Evolutionary conservation across 2,329 filamentous ascomycete species (phyloP).

Genomic region (Verticillium zaregamsianum): DNA sequence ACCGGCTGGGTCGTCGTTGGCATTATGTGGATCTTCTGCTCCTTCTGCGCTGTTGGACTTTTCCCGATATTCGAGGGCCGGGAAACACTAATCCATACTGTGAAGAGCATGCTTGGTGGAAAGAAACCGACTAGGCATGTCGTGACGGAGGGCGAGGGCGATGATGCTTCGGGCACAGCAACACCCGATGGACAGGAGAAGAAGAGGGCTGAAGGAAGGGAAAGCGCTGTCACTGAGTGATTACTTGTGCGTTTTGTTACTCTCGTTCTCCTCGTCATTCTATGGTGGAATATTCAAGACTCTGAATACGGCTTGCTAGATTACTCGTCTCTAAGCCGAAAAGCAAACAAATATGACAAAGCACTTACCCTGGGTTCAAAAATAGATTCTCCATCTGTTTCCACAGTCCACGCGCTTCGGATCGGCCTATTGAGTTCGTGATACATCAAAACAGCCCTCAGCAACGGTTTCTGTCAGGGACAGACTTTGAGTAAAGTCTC

Average conservation of each 20-base stretch:
- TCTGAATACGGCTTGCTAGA: too few relatives aligned
- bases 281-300: too few relatives aligned
- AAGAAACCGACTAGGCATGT: conserved; percentile 20
- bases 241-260: background rate
- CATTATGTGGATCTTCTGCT: conserved; percentile 77
- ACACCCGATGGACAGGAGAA: conserved; percentile 5
- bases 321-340: too few relatives aligned
- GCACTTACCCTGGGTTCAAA: too few relatives aligned
- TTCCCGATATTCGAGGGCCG: conserved; percentile 77
- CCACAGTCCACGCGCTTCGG: too few relatives aligned
- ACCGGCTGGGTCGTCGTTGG: conserved; percentile 75
- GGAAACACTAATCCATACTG: conserved; percentile 38
- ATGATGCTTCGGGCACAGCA: conserved; percentile 3
- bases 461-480: too few relatives aligned
- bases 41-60: conserved; percentile 67
- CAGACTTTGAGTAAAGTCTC: too few relatives aligned
- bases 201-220: conserved; percentile 6
- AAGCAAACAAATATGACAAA: too few relatives aligned
- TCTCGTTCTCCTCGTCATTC: too few relatives aligned
- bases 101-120: conserved; percentile 53
- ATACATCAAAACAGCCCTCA: too few relatives aligned
- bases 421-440: too few relatives aligned
- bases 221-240: background rate
- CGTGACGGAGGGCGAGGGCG: conserved; percentile 11
- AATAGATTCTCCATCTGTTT: too few relatives aligned